Conservation (phyloP, 495 filamentous ascomycete species). For the Viridothelium virens region DNA sequence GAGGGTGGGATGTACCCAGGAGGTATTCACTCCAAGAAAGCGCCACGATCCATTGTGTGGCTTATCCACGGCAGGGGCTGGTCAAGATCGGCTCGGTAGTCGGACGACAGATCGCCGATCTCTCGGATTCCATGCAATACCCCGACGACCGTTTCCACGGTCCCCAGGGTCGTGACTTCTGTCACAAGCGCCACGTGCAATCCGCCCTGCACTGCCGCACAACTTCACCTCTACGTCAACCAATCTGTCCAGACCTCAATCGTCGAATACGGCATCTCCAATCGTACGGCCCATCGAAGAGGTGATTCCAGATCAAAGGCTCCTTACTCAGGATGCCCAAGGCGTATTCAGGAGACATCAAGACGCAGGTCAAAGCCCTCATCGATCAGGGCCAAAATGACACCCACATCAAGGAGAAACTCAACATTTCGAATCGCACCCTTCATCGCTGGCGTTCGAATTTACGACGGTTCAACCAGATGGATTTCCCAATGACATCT, state of each 20-base stretch:
- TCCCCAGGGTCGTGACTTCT: not conserved
- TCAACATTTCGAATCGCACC: conserved; percentile 10
- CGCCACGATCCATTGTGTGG: too few species aligned
- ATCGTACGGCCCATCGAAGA: not conserved
- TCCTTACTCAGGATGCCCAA: conserved; percentile 2
- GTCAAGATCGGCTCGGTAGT: too few species aligned
- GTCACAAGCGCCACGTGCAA: not conserved
- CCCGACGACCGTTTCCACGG: too few species aligned
- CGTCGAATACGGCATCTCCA: not conserved
- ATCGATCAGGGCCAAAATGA: conserved; percentile 11
- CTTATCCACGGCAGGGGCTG: too few species aligned
- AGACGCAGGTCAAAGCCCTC: conserved; percentile 5
- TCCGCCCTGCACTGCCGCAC: not conserved
- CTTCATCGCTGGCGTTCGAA: conserved; percentile 10
- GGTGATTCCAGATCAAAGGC: not conserved
- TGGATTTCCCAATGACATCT: conserved; percentile 7
- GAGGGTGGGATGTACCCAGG: too few species aligned
- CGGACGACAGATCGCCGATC: too few species aligned
- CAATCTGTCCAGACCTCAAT: conserved; percentile 5
- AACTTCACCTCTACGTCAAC: not conserved
- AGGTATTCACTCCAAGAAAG: too few species aligned
- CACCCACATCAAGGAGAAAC: conserved; percentile 10
- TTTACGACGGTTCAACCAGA: conserved; percentile 1
- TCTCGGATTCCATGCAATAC: too few species aligned
- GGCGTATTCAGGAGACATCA: conserved; percentile 4